These are phyloP conservation scores for Saccharomycopsis malanga DNA, from an alignment of 805 yeast genomes.

Conservation along the genomic window DNA sequence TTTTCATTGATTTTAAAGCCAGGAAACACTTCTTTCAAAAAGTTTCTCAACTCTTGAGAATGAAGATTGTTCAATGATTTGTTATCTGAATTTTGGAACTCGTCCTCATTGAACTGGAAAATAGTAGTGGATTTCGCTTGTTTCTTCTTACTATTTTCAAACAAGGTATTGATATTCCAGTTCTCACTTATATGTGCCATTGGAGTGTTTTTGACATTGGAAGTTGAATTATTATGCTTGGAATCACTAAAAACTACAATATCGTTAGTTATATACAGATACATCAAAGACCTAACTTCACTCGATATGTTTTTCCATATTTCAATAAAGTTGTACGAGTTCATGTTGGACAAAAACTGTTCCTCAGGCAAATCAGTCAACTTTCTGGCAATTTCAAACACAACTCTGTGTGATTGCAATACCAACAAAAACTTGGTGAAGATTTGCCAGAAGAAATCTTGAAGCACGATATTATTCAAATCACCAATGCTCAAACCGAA, in stretches of 20 bases:
- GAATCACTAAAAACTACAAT: constrained; percentile 17
- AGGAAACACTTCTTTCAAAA: constrained; percentile 61
- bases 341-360: constrained; percentile 10
- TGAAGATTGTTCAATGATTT: constrained; percentile 27
- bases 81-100: constrained; percentile 25
- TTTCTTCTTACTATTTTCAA: constrained; percentile 8
- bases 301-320: constrained; percentile 40
- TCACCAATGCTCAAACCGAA: constrained; percentile 39
- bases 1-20: constrained; percentile 38
- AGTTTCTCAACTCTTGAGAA: constrained; percentile 35
- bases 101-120: constrained; percentile 34
- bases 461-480: constrained; percentile 46
- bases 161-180: constrained; percentile 16
- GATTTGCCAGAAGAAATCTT: constrained; percentile 65
- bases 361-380: constrained; percentile 25
- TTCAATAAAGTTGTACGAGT: constrained; percentile 32
- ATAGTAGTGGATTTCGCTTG: constrained; percentile 21
- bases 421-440: constrained; percentile 56
- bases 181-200: constrained; percentile 10
- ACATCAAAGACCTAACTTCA: constrained; percentile 34
- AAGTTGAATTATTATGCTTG: neutral
- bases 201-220: constrained; percentile 11
- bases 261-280: constrained; percentile 30
- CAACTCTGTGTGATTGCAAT: constrained; percentile 62
- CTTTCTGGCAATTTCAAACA: constrained; percentile 46